These are phyloP conservation scores for Paraconiothyrium brasiliense DNA, from an alignment of 2,329 filamentous ascomycete genomes.

Conservation along the genomic window DNA sequence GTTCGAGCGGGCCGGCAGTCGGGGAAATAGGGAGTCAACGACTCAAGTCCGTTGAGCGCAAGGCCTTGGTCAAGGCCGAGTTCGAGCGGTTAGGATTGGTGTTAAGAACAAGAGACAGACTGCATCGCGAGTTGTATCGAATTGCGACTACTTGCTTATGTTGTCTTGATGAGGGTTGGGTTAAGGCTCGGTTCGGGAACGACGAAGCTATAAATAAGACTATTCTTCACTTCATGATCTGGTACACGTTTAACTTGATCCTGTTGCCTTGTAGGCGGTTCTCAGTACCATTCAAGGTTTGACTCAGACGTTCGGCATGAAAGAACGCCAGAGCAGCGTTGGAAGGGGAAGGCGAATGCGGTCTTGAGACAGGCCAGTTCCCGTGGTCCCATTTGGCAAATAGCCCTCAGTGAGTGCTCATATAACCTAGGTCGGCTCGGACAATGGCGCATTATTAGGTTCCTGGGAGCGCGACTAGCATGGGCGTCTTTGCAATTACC, in stretches of 20 bases:
- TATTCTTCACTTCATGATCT: slow-evolving; percentile 5
- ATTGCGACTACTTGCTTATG: slow-evolving; percentile 13
- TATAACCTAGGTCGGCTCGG: neutral
- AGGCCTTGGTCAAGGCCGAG: neutral
- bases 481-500: neutral
- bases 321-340: neutral
- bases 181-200: neutral
- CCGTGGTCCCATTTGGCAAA: neutral
- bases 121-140: slow-evolving; percentile 1
- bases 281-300: neutral
- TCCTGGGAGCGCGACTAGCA: neutral
- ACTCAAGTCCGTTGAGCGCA: slow-evolving; percentile 16
- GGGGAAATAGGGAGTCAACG: slow-evolving; percentile 35
- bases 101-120: neutral
- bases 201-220: slow-evolving; percentile 13
- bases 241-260: neutral
- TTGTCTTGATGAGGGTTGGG: slow-evolving; percentile 7
- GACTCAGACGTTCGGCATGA: neutral
- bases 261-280: neutral
- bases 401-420: neutral
- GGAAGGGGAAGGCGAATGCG: neutral
- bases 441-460: neutral
- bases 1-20: slow-evolving; percentile 43
- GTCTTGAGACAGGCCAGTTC: neutral
- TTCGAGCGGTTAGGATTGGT: neutral